Evolutionary conservation across 495 filamentous ascomycete species (phyloP).

Genomic region (Hypoxylon rickii): DNA sequence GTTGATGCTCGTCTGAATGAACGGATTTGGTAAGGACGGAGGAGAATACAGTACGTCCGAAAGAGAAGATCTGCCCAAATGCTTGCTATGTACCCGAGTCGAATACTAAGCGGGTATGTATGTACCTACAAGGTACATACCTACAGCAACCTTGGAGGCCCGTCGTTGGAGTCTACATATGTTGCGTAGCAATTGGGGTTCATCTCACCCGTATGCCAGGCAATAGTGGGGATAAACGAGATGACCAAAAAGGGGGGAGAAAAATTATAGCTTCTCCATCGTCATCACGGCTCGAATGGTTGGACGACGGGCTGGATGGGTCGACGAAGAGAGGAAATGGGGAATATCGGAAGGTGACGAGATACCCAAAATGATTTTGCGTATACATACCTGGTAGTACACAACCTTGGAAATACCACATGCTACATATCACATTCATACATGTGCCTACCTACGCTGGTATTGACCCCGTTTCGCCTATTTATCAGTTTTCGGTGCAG

Average conservation of each 20-base stretch:
- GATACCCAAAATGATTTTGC: constrained; percentile 10
- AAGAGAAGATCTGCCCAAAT: constrained; percentile 10
- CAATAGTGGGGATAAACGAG: constrained; percentile 18
- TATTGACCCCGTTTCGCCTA: constrained; percentile 22
- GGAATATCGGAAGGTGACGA: constrained; percentile 19
- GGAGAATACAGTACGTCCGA: constrained; percentile 12
- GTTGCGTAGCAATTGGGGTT: constrained; percentile 18
- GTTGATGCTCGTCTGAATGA: constrained; percentile 12
- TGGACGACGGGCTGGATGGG: constrained; percentile 24
- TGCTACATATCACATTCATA: too few relatives aligned
- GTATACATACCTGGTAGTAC: neutral
- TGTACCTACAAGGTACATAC: too few relatives aligned
- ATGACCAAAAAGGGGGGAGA: neutral
- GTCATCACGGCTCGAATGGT: constrained; percentile 19
- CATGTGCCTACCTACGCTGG: neutral
- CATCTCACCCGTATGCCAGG: constrained; percentile 1
- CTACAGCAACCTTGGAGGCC: constrained; percentile 14
- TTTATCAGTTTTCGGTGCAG: constrained; percentile 19
- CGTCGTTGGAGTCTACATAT: constrained; percentile 5
- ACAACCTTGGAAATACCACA: too few relatives aligned
- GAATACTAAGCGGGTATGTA: too few relatives aligned
- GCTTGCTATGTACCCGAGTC: too few relatives aligned
- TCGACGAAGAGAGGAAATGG: constrained; percentile 8
- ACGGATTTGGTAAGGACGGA: constrained; percentile 23
- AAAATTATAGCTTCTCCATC: constrained; percentile 10